phyloP scores from a whole-genome alignment of 441 rosid species.

The Eutrema salsugineum region DNA sequence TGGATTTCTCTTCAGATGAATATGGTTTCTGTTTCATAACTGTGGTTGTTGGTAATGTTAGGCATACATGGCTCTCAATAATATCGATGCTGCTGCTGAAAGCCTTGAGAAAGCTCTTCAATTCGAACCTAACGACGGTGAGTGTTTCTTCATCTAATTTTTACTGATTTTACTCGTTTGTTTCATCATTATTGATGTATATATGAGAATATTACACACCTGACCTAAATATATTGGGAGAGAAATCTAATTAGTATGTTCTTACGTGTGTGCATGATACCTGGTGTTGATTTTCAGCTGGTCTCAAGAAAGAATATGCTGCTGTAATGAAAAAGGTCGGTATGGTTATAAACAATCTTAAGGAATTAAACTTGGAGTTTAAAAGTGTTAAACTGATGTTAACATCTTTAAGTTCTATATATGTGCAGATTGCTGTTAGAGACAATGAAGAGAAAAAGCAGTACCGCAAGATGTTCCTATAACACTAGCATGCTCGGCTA shows the following conservation, averaged over 20 bases:
- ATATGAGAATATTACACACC: background rate
- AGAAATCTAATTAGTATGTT: background rate
- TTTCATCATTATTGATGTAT: background rate
- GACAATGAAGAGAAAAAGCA: constrained; percentile 62
- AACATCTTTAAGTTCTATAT: background rate
- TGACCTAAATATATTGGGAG: background rate
- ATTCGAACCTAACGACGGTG: constrained; percentile 92
- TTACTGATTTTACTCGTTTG: background rate
- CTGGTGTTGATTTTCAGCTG: constrained; percentile 47
- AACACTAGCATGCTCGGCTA: constrained; percentile 14
- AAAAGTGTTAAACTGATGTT: background rate
- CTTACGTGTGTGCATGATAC: background rate
- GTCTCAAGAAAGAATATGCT: constrained; percentile 75
- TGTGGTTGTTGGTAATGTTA: constrained; percentile 22
- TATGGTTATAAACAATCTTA: background rate
- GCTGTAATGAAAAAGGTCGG: constrained; percentile 82
- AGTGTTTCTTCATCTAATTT: background rate
- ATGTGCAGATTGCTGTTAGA: constrained; percentile 55
- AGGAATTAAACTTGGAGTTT: background rate
- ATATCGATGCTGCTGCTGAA: constrained; percentile 87
- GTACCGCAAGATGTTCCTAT: constrained; percentile 75
- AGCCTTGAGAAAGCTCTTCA: constrained; percentile 85
- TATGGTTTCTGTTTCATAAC: background rate
- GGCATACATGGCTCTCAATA: constrained; percentile 89
- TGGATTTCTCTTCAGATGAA: background rate